Conservation (phyloP, 2,329 filamentous ascomycete genomes). For the Chrysoporthe puriensis region DNA sequence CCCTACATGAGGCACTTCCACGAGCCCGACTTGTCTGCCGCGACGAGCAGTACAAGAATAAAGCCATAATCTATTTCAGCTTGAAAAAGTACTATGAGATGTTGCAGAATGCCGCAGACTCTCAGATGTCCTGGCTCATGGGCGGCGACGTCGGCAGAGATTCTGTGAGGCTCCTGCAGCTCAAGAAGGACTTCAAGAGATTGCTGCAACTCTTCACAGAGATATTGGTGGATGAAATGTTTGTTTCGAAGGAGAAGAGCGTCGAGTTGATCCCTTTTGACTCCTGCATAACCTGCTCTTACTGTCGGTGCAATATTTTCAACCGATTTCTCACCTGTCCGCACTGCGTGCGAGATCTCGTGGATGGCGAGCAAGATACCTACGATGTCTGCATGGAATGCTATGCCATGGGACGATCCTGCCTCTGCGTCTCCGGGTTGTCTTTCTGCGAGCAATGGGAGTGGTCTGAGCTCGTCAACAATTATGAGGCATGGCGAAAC, state of each 20-base stretch:
- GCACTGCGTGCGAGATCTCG: conserved; percentile 71
- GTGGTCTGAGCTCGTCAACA: conserved; percentile 76
- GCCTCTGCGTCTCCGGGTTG: conserved; percentile 81
- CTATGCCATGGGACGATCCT: conserved; percentile 95
- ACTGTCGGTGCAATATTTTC: conserved; percentile 95
- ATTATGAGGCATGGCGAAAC: conserved; percentile 82
- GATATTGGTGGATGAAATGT: conserved; percentile 85
- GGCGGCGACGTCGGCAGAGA: conserved; percentile 48
- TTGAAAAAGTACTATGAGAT: conserved; percentile 76
- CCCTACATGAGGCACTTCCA: conserved; percentile 83
- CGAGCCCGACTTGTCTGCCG: conserved; percentile 90
- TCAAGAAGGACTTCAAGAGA: conserved; percentile 81
- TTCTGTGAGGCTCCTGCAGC: conserved; percentile 58
- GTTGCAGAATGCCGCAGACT: conserved; percentile 57
- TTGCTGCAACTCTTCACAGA: conserved; percentile 79
- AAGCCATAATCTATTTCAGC: conserved; percentile 90
- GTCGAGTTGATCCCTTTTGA: conserved; percentile 82
- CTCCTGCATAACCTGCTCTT: conserved; percentile 91
- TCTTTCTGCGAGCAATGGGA: conserved; percentile 93
- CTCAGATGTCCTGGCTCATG: conserved; percentile 51
- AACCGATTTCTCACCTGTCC: conserved; percentile 95
- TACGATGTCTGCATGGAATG: conserved; percentile 99
- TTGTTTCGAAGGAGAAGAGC: conserved; percentile 70
- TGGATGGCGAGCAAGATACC: conserved; percentile 74
- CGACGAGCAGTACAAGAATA: conserved; percentile 99